phyloP scores from a whole-genome alignment of 371 early-diverging fungal species.

The Mortierella sp. region DNA sequence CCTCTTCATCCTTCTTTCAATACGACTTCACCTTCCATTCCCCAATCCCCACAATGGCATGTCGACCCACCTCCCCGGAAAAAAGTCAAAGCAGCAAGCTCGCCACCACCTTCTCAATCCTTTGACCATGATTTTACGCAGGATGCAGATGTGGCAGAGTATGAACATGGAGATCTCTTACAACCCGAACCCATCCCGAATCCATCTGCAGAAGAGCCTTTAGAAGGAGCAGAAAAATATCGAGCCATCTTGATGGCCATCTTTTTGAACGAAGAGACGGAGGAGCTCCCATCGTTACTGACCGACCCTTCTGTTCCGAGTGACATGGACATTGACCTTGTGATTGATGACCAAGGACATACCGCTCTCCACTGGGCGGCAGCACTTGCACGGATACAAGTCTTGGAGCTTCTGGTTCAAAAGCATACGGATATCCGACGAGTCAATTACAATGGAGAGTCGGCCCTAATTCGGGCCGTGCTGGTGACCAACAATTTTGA shows the following conservation, averaged over 20 bases:
- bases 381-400: constrained; percentile 75
- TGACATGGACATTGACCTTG: constrained; percentile 73
- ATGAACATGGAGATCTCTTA: no score
- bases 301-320: constrained; percentile 52
- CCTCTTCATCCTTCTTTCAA: constrained; percentile 49
- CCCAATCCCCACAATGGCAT: constrained; percentile 43
- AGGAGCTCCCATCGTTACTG: constrained; percentile 66
- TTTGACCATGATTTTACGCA: constrained; percentile 34
- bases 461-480: constrained; percentile 87
- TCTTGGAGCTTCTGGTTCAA: constrained; percentile 72
- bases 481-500: constrained; percentile 89
- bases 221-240: constrained; percentile 57
- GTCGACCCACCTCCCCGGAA: constrained; percentile 39
- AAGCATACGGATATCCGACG: constrained; percentile 73
- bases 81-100: constrained; percentile 26
- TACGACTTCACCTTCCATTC: constrained; percentile 36
- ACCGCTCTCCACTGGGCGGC: constrained; percentile 91
- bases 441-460: constrained; percentile 81
- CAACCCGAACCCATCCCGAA: no score
- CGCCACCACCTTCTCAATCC: constrained; percentile 35
- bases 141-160: no score
- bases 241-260: constrained; percentile 77
- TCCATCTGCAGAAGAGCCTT: no score
- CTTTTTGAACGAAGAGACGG: constrained; percentile 73
- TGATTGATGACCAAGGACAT: constrained; percentile 86